Evolutionary conservation across 495 filamentous ascomycete species (phyloP).

Genomic region (Zalerion maritima): DNA sequence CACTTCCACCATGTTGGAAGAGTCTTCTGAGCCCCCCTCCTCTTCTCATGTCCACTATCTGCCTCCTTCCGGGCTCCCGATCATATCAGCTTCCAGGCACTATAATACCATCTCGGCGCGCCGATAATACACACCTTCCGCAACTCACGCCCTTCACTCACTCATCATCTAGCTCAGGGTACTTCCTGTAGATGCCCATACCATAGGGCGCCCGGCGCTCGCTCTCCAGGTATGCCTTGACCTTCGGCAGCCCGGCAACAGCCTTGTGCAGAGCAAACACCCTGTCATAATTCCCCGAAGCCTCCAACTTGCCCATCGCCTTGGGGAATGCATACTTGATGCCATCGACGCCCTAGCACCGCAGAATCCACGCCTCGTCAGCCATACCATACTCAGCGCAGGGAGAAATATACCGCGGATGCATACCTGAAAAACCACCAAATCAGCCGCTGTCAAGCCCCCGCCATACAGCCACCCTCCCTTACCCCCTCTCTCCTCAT

Average conservation of each 20-base stretch:
- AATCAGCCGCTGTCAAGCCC: conserved; percentile 48
- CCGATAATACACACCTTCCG: too few species aligned
- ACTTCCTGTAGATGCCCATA: conserved; percentile 45
- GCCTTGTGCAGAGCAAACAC: conserved; percentile 41
- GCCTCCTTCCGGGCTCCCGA: too few species aligned
- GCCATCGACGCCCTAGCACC: conserved; percentile 29
- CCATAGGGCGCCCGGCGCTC: conserved; percentile 37
- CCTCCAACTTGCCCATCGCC: conserved; percentile 30
- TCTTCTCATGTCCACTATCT: too few species aligned
- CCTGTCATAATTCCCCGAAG: conserved; percentile 30
- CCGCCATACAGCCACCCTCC: conserved; percentile 45
- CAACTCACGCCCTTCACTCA: too few species aligned
- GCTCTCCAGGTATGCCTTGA: conserved; percentile 48
- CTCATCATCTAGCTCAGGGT: conserved; percentile 41
- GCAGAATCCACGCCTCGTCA: conserved; percentile 1
- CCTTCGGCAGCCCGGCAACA: conserved; percentile 35
- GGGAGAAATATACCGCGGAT: background rate
- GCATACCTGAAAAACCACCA: conserved; percentile 49
- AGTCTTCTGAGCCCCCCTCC: too few species aligned
- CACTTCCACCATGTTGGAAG: too few species aligned
- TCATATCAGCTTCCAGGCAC: too few species aligned
- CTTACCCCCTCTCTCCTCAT: conserved; percentile 27
- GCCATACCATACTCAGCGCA: background rate
- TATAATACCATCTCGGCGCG: too few species aligned
- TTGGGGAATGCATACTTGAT: conserved; percentile 49